Percentiles rank a stretch among this genome's conserved stretches.
Evolutionary conservation across 2,329 filamentous ascomycete genomes (phyloP).

Genomic region (Capronia epimyces): DNA sequence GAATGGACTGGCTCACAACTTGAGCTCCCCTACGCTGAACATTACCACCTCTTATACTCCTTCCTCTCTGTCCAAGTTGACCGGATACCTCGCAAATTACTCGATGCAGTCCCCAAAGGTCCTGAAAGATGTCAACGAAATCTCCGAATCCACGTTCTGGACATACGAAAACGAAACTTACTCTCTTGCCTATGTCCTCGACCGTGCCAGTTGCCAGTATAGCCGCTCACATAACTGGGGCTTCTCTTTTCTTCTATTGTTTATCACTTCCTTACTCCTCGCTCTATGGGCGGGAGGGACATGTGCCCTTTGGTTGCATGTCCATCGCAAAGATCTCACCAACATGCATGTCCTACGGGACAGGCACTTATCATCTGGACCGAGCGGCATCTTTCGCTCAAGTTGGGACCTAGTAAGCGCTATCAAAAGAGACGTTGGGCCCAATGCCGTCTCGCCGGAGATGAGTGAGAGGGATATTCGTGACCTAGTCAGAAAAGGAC

Average conservation of each 20-base stretch:
- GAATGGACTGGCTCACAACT: conserved; percentile 8
- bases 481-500: conserved; percentile 8
- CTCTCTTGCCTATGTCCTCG: conserved; percentile 13
- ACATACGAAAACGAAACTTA: conserved; percentile 19
- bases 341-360: neutral
- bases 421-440: conserved; percentile 19
- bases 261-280: conserved; percentile 33
- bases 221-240: conserved; percentile 34
- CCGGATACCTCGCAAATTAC: conserved; percentile 14
- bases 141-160: conserved; percentile 13
- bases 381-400: conserved; percentile 32
- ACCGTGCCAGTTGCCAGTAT: conserved; percentile 17
- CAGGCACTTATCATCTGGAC: conserved; percentile 10
- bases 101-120: neutral
- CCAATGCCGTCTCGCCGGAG: conserved; percentile 11
- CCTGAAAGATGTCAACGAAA: conserved; percentile 1
- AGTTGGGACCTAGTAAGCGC: conserved; percentile 20
- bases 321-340: conserved; percentile 28
- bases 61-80: conserved; percentile 3
- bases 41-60: conserved; percentile 18
- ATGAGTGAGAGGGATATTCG: conserved; percentile 16
- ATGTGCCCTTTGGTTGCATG: conserved; percentile 36
- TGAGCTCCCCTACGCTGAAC: conserved; percentile 18
- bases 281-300: conserved; percentile 33
- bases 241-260: conserved; percentile 35